Base-by-base conservation (phyloP, 441 rosid species). In the Adansonia gregorii region DNA sequence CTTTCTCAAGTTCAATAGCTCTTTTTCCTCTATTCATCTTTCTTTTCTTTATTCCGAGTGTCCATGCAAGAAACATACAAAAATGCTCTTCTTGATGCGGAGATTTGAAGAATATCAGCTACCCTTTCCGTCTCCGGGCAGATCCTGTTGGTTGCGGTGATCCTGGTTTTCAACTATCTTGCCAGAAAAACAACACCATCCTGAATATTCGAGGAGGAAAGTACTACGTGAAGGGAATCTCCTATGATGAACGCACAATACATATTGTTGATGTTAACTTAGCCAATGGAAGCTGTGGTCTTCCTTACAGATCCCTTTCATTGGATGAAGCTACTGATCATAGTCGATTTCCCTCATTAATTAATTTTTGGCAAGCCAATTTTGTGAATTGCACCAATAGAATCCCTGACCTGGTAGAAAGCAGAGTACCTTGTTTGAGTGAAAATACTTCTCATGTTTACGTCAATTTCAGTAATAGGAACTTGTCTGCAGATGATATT, bases 241-340 rank as follows among this genome's bases (percentile, higher is more conserved):
- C 77, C 17, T 76, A 81, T 19, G 68, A 63, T 2, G 27, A 63
- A 17, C 80, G 6, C 4, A 58, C 63, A 19, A 71, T 85, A 15
- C 83, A 79, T 6, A 14, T 83, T 4, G 83, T 79, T 64, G 86
- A 85, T 77, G 78, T 83, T 35, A 81, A 81, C 46, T 81, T 85
- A 65, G 78, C 85, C 41, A 35, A 55, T 61, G 80, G 80, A 9
- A 79, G 39, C 43, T 83, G 85, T 63, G 54, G 9, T 76, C 83
- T 83, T 15, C 86, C 85, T 9, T 0, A 60, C 58, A 60, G 9
- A 39, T 17, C 64, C 39, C 63, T 67, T 7, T 35, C 78, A 22
- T 39, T 65, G 72, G 17, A 3, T 15, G 45, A 76, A 22, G 64
- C 27, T 45, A 17, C 67, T 0, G 4, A 8, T 1, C 55, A 39